phyloP scores from a whole-genome alignment of 2,329 filamentous ascomycete species.

The Aspergillus sp. region DNA sequence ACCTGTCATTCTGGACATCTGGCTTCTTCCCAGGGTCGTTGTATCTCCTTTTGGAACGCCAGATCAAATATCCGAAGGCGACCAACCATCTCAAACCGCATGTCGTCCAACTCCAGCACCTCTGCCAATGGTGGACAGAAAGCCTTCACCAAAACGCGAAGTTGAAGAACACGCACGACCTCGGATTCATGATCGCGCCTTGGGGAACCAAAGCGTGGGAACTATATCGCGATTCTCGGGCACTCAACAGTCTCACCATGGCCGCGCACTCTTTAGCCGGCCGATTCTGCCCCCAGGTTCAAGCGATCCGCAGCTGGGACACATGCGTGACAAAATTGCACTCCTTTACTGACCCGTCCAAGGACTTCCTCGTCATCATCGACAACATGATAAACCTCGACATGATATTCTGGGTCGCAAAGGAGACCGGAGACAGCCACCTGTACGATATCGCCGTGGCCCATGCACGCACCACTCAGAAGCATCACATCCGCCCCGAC shows the following conservation, averaged over 20 bases:
- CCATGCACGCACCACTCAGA: slow-evolving; percentile 42
- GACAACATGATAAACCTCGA: slow-evolving; percentile 46
- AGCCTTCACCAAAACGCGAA: slow-evolving; percentile 38
- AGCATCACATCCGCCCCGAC: slow-evolving; percentile 39
- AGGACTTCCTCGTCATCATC: slow-evolving; percentile 44
- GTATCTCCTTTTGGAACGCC: slow-evolving; percentile 38
- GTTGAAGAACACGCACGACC: slow-evolving; percentile 54
- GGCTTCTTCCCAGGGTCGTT: slow-evolving; percentile 50
- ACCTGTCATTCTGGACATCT: slow-evolving; percentile 48
- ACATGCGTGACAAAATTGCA: slow-evolving; percentile 35
- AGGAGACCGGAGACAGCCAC: slow-evolving; percentile 26
- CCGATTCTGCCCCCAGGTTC: slow-evolving; percentile 35
- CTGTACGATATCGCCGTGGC: slow-evolving; percentile 18
- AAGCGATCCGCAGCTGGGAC: slow-evolving; percentile 47
- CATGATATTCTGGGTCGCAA: slow-evolving; percentile 39
- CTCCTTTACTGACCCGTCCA: slow-evolving; percentile 29
- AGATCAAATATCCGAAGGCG: slow-evolving; percentile 31
- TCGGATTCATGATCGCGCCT: slow-evolving; percentile 55
- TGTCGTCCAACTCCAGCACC: slow-evolving; percentile 15
- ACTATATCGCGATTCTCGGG: slow-evolving; percentile 37
- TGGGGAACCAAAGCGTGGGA: slow-evolving; percentile 50
- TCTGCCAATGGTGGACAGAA: slow-evolving; percentile 45
- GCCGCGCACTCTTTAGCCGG: slow-evolving; percentile 36
- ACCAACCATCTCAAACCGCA: slow-evolving; percentile 10
- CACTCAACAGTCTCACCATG: slow-evolving; percentile 33